Base-by-base conservation (phyloP, 257 asterid species). In the Craterostigma plantagineum region DNA sequence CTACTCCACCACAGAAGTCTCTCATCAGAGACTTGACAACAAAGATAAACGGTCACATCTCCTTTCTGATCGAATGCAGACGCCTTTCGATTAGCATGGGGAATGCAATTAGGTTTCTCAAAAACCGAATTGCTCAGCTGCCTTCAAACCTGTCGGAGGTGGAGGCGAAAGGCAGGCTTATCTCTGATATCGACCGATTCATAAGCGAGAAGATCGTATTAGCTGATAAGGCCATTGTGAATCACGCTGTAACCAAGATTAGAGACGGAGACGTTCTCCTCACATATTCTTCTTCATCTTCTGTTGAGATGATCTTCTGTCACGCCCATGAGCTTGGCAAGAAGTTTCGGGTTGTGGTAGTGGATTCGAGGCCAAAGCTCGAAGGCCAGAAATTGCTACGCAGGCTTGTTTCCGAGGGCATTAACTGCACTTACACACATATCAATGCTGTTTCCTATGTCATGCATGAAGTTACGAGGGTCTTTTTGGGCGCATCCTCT, bases 11-110 rank as follows among this genome's bases (percentile, higher is more conserved):
- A 16, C 76, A 68, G 56, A 75, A 77, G 60, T 52, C 77, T 45
- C 75, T 85, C n/a, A 73, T 75, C 38, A 70, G 92, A 65, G 94
- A 80, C 85, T 49, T 75, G 68, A 77, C 85, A 34, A 45, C 75
- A 11, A 85, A 77, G 67, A 63, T 85, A 49, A 85, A 69, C 63
- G 54, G 75, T 52, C 67, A 70, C 13, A 74, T 80, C 35, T 72
- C 85, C 35, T 85, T 72, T 50, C 67, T 80, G 61, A 75, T 72
- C 27, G 85, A 70, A 52, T 85, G 96, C 65, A 67, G 96, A 57
- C 96, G 90, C 57, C 92, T 84, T 60, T 84, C 96, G 11, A 66
- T 80, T 46, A 80, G 85, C 70, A 84, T 80, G 96, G 96, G 90
- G 50, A 84, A 80, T 50, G 92, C 85, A 18, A 84, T 80, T 51